Percentiles rank a stretch among this genome's conserved stretches.
phyloP scores from a whole-genome alignment of 2,329 filamentous ascomycete genomes.

The Neofusicoccum laricinum region DNA sequence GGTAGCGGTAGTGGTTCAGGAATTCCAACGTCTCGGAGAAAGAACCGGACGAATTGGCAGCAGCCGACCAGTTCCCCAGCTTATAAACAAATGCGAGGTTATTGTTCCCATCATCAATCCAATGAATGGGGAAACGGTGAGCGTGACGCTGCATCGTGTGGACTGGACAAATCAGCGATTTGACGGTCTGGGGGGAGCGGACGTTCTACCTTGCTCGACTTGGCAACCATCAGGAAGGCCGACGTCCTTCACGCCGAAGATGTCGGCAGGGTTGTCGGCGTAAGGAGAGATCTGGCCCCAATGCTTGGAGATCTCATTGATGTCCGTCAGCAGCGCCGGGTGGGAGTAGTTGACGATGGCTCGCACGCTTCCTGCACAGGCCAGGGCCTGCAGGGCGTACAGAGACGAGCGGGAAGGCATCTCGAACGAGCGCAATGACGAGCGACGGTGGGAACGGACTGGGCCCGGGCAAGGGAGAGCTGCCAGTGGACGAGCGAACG shows the following conservation, averaged over 20 bases:
- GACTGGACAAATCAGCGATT: slow-evolving; percentile 24
- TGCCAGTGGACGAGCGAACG: neutral
- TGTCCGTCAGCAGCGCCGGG: slow-evolving; percentile 28
- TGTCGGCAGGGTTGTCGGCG: slow-evolving; percentile 43
- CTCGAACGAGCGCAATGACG: neutral
- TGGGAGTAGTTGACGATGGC: neutral
- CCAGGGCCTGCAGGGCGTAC: neutral
- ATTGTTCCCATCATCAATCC: slow-evolving; percentile 49
- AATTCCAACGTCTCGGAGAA: slow-evolving; percentile 52
- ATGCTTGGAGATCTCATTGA: slow-evolving; percentile 34
- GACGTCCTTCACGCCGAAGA: slow-evolving; percentile 48
- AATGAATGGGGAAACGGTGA: slow-evolving; percentile 50
- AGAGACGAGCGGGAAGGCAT: neutral
- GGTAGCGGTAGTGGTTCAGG: slow-evolving; percentile 52
- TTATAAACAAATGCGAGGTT: slow-evolving; percentile 50
- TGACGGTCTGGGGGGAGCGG: no score
- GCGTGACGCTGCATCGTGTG: slow-evolving; percentile 56
- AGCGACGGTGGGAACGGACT: neutral
- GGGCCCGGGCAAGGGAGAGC: neutral
- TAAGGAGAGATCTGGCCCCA: slow-evolving; percentile 52
- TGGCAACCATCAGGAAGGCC: slow-evolving; percentile 55
- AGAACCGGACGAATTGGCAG: slow-evolving; percentile 27
- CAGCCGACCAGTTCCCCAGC: slow-evolving; percentile 43
- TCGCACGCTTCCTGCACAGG: neutral
- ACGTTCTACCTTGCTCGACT: slow-evolving; percentile 42